Evolutionary conservation across 2,329 filamentous ascomycete genomes (phyloP).

Genomic region (Cytospora chrysosperma): DNA sequence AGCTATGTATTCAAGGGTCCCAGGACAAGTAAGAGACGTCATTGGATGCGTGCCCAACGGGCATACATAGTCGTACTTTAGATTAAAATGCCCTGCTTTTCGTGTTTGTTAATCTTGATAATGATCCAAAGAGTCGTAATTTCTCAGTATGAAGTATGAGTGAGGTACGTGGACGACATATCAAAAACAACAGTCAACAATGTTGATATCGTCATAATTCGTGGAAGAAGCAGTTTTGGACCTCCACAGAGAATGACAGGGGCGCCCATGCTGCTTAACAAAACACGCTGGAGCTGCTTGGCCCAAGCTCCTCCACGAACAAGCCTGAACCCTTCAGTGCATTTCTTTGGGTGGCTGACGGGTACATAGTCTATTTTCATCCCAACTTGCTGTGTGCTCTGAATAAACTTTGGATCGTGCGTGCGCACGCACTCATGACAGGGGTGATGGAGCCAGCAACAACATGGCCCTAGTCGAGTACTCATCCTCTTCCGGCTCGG

Average conservation of each 20-base stretch:
- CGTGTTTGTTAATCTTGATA: background rate
- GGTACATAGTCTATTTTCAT: background rate
- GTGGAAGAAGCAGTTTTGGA: background rate
- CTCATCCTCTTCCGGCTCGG: conserved; percentile 31
- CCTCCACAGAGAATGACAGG: background rate
- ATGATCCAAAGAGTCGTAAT: background rate
- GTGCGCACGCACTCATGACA: background rate
- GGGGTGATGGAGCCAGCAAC: background rate
- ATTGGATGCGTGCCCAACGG: background rate
- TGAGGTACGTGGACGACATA: background rate
- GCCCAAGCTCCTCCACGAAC: background rate
- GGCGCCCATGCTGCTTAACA: background rate
- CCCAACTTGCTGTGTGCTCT: background rate
- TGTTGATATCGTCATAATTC: background rate
- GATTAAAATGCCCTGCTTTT: background rate
- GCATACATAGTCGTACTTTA: background rate
- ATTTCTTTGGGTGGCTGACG: too few relatives aligned
- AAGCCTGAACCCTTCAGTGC: background rate
- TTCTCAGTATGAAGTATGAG: background rate
- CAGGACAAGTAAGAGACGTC: background rate
- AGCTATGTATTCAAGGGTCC: background rate
- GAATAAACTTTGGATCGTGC: background rate
- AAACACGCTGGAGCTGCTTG: background rate
- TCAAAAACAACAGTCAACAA: background rate
- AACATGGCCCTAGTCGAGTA: conserved; percentile 43